Evolutionary conservation across 2,329 filamentous ascomycete species (phyloP), one percentile per base, ranked within the genome.

Genomic region (Ceratocystis diversiconidia): DNA sequence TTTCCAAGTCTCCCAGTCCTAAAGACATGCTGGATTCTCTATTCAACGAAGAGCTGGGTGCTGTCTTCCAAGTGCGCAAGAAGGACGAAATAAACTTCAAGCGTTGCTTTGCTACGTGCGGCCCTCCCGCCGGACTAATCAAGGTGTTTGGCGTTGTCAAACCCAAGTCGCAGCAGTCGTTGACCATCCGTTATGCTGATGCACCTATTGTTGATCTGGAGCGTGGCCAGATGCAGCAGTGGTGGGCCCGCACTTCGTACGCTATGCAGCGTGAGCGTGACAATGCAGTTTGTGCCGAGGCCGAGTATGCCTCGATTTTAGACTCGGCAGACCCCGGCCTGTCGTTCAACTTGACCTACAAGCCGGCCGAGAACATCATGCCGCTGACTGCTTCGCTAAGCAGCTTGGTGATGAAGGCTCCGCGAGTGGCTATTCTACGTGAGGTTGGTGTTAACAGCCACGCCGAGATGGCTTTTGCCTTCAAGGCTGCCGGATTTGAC

Each of bases 401-500:
- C 69, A 73, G 74, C 69, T 68, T 80, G 63, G 82, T 90, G 72
- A 77, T 81, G 69, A 80, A 79, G 72, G 71, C 75, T 77, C 86
- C 90, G 68, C 70, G 72, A 69, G 92, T 99, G 28, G 94, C 94
- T 55, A 95, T 99, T 70, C 84, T 99, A 25, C 84, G 94, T 72
- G 94, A 97, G 75, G 91, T 96, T 75, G 94, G 94, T 74, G 90
- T 96, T 70, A 97, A 99, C 76, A 90, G 92, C 52, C 85, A 96
- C 71, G 86, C 90, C n/a, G 94, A 99, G 75, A 95, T 99, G 90
- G 94, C 94, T 0, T 97, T 95, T 72, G 91, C 92, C 61, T 97
- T 97, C 81, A 86, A 88, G 69, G 85, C 86, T 44, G 92, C 94
- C 55, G 92, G 92, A 46, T 97, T 97, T 77, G 87, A 91, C 62